Evolutionary conservation across 2,329 filamentous ascomycete genomes (phyloP).

Genomic region (Aureobasidium sp.): DNA sequence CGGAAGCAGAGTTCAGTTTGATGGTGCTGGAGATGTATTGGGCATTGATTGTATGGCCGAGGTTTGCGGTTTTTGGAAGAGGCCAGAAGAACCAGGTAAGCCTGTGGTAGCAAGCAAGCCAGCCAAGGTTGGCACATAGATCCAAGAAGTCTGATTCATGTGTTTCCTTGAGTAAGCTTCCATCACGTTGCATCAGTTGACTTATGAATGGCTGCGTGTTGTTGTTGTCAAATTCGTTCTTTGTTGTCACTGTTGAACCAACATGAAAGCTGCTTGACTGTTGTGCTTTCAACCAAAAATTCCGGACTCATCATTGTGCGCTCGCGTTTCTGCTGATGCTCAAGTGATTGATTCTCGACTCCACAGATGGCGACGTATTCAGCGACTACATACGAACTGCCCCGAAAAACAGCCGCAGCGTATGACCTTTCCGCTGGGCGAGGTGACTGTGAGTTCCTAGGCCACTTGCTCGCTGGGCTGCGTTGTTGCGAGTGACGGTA

Average conservation of each 20-base stretch:
- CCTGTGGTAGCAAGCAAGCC: background rate
- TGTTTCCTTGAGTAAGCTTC: background rate
- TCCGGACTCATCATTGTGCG: constrained; percentile 9
- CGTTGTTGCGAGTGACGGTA: constrained; percentile 19
- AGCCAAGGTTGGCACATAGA: background rate
- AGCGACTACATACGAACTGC: constrained; percentile 11
- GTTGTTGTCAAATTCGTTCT: background rate
- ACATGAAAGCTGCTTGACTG: background rate
- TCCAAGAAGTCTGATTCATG: too few relatives aligned
- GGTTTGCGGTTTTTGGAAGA: constrained; percentile 24
- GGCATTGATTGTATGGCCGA: constrained; percentile 25
- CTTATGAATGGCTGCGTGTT: background rate
- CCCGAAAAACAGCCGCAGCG: constrained; percentile 19
- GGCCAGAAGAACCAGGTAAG: constrained; percentile 15
- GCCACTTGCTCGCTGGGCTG: constrained; percentile 4
- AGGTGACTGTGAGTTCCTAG: constrained; percentile 16
- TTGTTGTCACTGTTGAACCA: background rate
- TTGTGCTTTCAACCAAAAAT: constrained; percentile 1
- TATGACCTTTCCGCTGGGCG: constrained; percentile 20
- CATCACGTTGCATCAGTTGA: background rate
- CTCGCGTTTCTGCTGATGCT: constrained; percentile 4
- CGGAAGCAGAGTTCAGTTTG: constrained; percentile 13
- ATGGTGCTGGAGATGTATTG: constrained; percentile 19
- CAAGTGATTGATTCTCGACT: constrained; percentile 1
- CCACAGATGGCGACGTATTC: constrained; percentile 17